Evolutionary conservation across 2,329 filamentous ascomycete species (phyloP), one percentile per base, ranked within the genome.

Genomic region (Dryadomyces sulphureus): DNA sequence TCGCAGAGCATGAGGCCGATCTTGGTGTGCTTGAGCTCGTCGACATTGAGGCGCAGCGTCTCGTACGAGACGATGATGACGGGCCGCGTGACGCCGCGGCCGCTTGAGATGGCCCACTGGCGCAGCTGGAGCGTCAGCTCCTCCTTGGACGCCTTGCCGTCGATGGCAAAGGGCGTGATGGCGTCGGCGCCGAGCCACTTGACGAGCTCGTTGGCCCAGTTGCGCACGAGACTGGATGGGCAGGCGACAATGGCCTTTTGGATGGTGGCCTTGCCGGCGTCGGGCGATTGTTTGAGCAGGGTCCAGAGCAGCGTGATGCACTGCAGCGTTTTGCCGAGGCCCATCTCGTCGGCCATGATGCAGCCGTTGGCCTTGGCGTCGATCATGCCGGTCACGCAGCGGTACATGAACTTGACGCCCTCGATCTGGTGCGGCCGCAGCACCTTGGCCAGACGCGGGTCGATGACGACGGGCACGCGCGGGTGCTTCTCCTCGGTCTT

Each of bases 281-380:
- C 87, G 0, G 92, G 86, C 0, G 89, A 94, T 59, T 98, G 92
- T 61, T 95, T 96, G 16, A 98, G 67, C 1, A 98, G 66, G 1
- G 92, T 98, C 92, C 92, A 98, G 71, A 98, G 81, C 43, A 98
- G 73, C 0, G 92, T 77, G 57, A 98, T 98, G 62, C 92, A 98
- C 68, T 98, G 92, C 38, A 98, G 65, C 17, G 92, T 98, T 66
- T 98, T 98, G 47, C 92, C 92, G 25, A 98, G 68, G 55, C 92
- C 92, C 92, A 98, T 98, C 60, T 95, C 92, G 60, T 98, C 92
- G 45, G 92, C 92, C 92, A 98, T 98, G 60, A 98, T 98, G 64
- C 92, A 98, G 2, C 92, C 92, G 61, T 95, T 85, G 42, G 92
- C 92, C 55, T 90, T 90, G 34, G 83, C 75, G 56, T 96, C 92